Evolutionary conservation across 768 basidiomycete species (phyloP), one percentile per base, ranked within the genome.

Genomic region (Tricholomella constricta): DNA sequence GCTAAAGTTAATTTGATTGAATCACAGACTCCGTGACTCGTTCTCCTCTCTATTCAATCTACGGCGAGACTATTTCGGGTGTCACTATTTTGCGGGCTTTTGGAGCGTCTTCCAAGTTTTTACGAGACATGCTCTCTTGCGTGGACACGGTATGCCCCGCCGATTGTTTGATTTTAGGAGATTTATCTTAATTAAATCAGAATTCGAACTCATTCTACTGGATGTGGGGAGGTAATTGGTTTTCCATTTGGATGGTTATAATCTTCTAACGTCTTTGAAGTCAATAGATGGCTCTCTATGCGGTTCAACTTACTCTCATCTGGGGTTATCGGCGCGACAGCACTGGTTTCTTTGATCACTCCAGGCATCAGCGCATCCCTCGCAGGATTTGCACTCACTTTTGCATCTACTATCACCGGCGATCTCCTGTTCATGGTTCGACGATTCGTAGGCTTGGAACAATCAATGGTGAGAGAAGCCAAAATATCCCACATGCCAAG

Each of bases 261-360:
- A 43, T 23, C 31, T 22, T 23, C 22, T 49, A 23, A 40, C 17
- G 31, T 42, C 45, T 38, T 35, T 45, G 4, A 56, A 90, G 91
- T 94, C 15, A 94, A 94, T 66, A 85, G 93, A 38, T 98, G 94
- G 94, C 75, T 94, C 42, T 88, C 88, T 26, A 82, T 87, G 55
- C 86, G 94, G 9, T 95, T 95, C 79, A 89, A 94, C 63, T 65
- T 95, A 23, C 73, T 94, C 19, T 91, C 89, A 3, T 76, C 83
- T 54, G 77, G 77, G 26, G 80, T 92, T 52, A 71, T 94, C 23
- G 88, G 90, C n/a, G 69, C 85, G 29, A 91, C 85, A 14, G 89
- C 82, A 8, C 68, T 84, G 11, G 77, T 86, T 20, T 79, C 86
- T 32, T 76, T 96, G 15, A 60, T 86, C 42, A 79, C 86, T 3